phyloP scores from a whole-genome alignment of 768 basidiomycete genomes.

The Suillus lakei region DNA sequence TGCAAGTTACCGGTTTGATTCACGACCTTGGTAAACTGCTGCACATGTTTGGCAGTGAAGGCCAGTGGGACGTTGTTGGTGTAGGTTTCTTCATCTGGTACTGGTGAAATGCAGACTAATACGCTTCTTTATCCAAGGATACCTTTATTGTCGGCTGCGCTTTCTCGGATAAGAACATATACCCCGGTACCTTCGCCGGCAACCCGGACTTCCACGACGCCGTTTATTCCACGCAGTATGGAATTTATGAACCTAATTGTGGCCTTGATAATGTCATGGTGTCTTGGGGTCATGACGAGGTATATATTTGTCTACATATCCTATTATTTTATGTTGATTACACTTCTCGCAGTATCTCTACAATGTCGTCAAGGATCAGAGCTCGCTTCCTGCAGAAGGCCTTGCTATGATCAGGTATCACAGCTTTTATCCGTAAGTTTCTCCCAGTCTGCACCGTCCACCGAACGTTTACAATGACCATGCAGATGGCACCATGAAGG shows the following conservation, averaged over 20 bases:
- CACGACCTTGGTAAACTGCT: slow-evolving; percentile 92
- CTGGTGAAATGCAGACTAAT: not conserved
- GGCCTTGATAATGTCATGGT: slow-evolving; percentile 89
- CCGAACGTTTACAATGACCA: slow-evolving; percentile 7
- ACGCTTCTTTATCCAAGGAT: slow-evolving; percentile 43
- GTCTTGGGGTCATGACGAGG: slow-evolving; percentile 92
- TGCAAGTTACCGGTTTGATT: slow-evolving; percentile 86
- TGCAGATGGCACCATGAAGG: slow-evolving; percentile 84
- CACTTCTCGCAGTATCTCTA: slow-evolving; percentile 68
- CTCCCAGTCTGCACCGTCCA: not conserved
- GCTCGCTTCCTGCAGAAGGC: slow-evolving; percentile 77
- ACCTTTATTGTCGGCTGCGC: slow-evolving; percentile 86
- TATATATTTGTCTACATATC: slow-evolving; percentile 34
- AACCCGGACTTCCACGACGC: slow-evolving; percentile 73
- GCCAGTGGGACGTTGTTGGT: slow-evolving; percentile 96
- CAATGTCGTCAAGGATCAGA: slow-evolving; percentile 82
- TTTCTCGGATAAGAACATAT: slow-evolving; percentile 84
- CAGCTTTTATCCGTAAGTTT: slow-evolving; percentile 83
- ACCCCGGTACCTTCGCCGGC: slow-evolving; percentile 73
- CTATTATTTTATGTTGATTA: not conserved
- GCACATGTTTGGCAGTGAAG: slow-evolving; percentile 81
- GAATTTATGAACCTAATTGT: slow-evolving; percentile 79
- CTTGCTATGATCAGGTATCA: slow-evolving; percentile 94
- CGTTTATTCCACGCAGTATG: slow-evolving; percentile 72
- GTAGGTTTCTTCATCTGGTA: slow-evolving; percentile 43